A percentile compares a stretch with the other conserved stretches of the same genome.
These are phyloP conservation scores for Guillardia theta DNA, from an alignment of 78 protist genomes.

Conservation along the genomic window DNA sequence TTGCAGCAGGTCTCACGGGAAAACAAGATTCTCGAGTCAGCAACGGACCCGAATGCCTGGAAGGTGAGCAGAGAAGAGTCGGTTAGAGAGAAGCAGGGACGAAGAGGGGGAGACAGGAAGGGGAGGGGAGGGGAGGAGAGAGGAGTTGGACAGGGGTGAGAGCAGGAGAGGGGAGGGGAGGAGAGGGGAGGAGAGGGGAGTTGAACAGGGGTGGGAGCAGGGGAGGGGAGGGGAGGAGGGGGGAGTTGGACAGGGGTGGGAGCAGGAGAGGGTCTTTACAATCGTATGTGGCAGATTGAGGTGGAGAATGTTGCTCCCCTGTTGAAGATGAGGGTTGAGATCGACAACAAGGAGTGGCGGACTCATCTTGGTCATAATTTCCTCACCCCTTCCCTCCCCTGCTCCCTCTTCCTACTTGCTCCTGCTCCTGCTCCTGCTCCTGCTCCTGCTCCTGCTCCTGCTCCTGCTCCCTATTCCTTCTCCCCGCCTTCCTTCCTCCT, in stretches of 20 bases:
- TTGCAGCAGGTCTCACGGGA: neutral
- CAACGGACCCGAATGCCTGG: neutral
- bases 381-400: neutral
- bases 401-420: neutral
- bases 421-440: neutral
- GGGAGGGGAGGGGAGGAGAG: too few relatives aligned
- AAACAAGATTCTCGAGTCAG: neutral
- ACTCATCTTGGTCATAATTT: neutral
- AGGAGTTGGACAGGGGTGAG: too few relatives aligned
- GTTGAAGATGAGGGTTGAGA: neutral
- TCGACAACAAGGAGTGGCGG: constrained; percentile 42
- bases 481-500: too few relatives aligned
- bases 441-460: neutral
- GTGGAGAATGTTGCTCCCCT: neutral
- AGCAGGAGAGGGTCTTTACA: too few relatives aligned
- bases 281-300: too few relatives aligned
- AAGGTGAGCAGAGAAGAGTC: neutral
- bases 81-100: too few relatives aligned
- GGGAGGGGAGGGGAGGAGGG: too few relatives aligned
- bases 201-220: too few relatives aligned
- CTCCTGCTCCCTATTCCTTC: neutral
- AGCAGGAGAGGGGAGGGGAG: too few relatives aligned
- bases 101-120: too few relatives aligned
- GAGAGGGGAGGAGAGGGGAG: too few relatives aligned
- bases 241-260: too few relatives aligned